Conservation (phyloP, 2,329 filamentous ascomycete genomes). For the Pseudogymnoascus sp. region DNA sequence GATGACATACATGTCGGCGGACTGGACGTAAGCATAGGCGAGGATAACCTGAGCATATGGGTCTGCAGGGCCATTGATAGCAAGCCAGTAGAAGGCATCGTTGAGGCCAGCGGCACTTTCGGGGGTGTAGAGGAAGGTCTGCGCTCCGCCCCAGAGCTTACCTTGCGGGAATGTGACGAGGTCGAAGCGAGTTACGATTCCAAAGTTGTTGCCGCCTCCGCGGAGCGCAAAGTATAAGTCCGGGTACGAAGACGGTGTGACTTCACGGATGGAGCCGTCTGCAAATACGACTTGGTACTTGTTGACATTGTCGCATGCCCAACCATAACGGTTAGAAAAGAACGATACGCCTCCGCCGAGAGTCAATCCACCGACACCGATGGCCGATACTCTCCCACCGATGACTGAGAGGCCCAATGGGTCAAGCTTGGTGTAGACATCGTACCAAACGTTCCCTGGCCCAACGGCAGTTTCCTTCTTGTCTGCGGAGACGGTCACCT, state of each 20-base stretch:
- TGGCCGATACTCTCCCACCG: conserved; percentile 31
- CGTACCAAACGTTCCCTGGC: conserved; percentile 32
- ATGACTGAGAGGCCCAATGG: conserved; percentile 27
- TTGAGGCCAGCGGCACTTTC: not conserved
- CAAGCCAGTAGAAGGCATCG: not conserved
- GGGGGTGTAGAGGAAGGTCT: not conserved
- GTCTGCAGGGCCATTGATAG: conserved; percentile 15
- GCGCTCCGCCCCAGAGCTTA: conserved; percentile 15
- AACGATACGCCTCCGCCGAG: conserved; percentile 21
- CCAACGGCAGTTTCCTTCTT: conserved; percentile 29
- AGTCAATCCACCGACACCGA: conserved; percentile 20
- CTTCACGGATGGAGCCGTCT: conserved; percentile 24
- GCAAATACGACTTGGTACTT: conserved; percentile 28
- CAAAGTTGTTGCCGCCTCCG: conserved; percentile 51
- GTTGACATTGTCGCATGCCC: conserved; percentile 19
- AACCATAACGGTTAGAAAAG: conserved; percentile 19
- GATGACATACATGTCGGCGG: conserved; percentile 9
- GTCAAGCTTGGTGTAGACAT: conserved; percentile 33
- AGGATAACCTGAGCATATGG: conserved; percentile 27
- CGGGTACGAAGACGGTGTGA: conserved; percentile 21
- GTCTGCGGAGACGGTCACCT: conserved; percentile 24
- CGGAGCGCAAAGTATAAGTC: conserved; percentile 48
- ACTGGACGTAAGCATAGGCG: conserved; percentile 11
- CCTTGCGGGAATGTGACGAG: conserved; percentile 31
- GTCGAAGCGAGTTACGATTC: conserved; percentile 41